These are phyloP conservation scores for bread wheat (Triticum aestivum) DNA, from an alignment of 176 grass and related monocot genomes.

Conservation along the genomic window IWGSC_CS_RefSeq_v2.1 NC_057810.1:455106671-455107170, in stretches of 20 bases:
- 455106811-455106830: not conserved
- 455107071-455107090: not conserved
- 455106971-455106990: conserved; percentile 38
- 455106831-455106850: not conserved
- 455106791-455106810: not conserved
- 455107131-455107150: not conserved
- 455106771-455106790: not conserved
- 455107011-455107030: not conserved
- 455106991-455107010: not conserved
- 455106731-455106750: conserved; percentile 1
- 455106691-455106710: conserved; percentile 3
- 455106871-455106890: conserved; percentile 38
- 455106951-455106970: conserved; percentile 64
- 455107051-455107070: not conserved
- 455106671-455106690: not conserved
- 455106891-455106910: conserved; percentile 50
- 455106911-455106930: conserved; percentile 57
- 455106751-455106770: not conserved
- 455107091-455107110: not conserved
- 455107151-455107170: not conserved
- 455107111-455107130: not conserved
- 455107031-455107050: not conserved
- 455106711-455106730: not conserved
- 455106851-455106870: not conserved
- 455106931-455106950: conserved; percentile 28